Evolutionary conservation across 2,329 filamentous ascomycete species (phyloP).

Genomic region (Teratosphaeria pseudoeucalypti): DNA sequence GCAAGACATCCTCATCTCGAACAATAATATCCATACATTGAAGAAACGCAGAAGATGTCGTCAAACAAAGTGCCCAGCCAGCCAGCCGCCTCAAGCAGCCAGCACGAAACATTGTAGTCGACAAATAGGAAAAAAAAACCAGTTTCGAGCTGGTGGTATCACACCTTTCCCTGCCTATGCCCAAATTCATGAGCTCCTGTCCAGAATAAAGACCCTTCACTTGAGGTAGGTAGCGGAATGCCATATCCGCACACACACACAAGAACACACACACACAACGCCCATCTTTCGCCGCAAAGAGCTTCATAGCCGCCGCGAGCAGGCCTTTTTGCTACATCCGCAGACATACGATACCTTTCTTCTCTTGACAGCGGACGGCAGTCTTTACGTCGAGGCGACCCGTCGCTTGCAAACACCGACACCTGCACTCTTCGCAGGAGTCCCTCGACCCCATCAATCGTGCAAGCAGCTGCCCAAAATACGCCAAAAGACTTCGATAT

Average conservation of each 20-base stretch:
- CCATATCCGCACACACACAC: not conserved
- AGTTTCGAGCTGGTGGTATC: not conserved
- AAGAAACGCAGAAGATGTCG: not conserved
- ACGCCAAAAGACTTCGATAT: not conserved
- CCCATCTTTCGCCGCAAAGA: not conserved
- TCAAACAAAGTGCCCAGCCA: not conserved
- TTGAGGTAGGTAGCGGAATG: not conserved
- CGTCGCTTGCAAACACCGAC: too few species aligned
- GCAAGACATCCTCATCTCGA: not conserved
- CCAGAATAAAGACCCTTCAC: not conserved
- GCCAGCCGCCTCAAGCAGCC: not conserved
- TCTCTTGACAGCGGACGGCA: not conserved
- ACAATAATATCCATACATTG: not conserved
- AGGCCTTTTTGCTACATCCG: not conserved
- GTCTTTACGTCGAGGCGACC: not conserved
- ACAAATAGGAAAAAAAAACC: not conserved
- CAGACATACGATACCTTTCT: not conserved
- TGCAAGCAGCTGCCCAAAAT: not conserved
- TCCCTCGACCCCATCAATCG: not conserved
- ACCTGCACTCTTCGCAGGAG: too few species aligned
- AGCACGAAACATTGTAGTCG: not conserved
- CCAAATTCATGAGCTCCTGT: not conserved
- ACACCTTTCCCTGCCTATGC: not conserved
- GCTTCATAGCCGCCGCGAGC: not conserved
- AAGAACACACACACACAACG: not conserved